Base-by-base conservation (phyloP, 2,329 filamentous ascomycete genomes). In the Claviceps lovelessii region DNA sequence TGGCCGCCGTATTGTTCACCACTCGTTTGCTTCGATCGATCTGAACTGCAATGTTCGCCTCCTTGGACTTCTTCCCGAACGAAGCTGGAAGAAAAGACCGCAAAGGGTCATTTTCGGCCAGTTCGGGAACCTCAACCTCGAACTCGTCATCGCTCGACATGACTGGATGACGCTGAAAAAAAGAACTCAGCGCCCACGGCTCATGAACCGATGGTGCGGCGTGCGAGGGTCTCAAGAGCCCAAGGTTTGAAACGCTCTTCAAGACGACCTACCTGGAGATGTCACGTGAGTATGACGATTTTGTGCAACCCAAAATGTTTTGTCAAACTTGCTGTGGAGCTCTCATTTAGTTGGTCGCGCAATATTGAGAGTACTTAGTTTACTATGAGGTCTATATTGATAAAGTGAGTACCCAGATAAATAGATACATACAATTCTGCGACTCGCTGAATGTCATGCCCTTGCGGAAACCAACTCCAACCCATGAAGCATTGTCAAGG, bases 61-160 rank as follows among this genome's bases (percentile, higher is more conserved):
- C 80, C 61, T 81, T 84, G 42, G 82, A 77, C 67, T 86, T 85
- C 68, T 91, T 95, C 53, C 91, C 91, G 67, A 97, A 96, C 0
- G 88, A 81, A 2, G 83, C 76, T 0, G 91, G 90, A 57, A 96
- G 72, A 65, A 90, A 94, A 52, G 81, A 78, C 64, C 84, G 79
- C 76, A 91, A 79, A 45, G 84, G 83, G 59, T 89, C 85, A 65
- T 88, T 80, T 23, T 72, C 73, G 39, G 77, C 75, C 57, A 84
- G 63, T 39, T 75, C 73, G 19, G 77, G 74, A 35, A 60, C 63
- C 61, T 83, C 79, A 46, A 84, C 71, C 58, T 79, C 74, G 61
- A 76, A 73, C 49, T 84, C 80, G 53, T 81, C 79, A 61, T 78
- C 78, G 70, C 80, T 78, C 63, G 76, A 79, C 80, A 83, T 83